Percentiles rank a stretch among this genome's conserved stretches.
Evolutionary conservation across 306 rosid species (phyloP).

Genomic region (Rosa chinensis): DNA sequence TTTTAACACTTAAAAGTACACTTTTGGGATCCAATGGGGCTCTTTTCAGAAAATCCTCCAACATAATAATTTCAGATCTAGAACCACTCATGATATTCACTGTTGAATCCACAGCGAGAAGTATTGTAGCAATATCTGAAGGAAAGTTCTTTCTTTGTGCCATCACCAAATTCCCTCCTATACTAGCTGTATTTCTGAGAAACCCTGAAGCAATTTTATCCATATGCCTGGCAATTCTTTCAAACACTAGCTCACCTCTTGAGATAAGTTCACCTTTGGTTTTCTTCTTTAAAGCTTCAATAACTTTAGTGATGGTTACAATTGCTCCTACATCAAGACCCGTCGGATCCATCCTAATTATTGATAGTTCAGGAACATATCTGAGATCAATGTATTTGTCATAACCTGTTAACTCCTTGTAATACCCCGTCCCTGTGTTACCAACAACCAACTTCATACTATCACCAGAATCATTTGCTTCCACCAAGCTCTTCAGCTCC

Average conservation of each 20-base stretch:
- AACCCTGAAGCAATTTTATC: slow-evolving; percentile 69
- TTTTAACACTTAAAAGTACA: slow-evolving; percentile 60
- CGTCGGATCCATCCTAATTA: slow-evolving; percentile 44
- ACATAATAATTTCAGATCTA: slow-evolving; percentile 45
- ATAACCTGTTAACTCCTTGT: slow-evolving; percentile 52
- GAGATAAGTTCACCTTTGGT: slow-evolving; percentile 26
- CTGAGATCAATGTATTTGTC: slow-evolving; percentile 59
- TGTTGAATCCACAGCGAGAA: slow-evolving; percentile 71
- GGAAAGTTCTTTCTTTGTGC: slow-evolving; percentile 82
- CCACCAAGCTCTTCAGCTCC: slow-evolving; percentile 51
- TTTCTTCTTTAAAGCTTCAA: slow-evolving; percentile 49
- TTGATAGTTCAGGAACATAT: slow-evolving; percentile 55
- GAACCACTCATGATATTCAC: slow-evolving; percentile 54
- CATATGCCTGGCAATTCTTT: slow-evolving; percentile 65
- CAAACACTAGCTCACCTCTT: slow-evolving; percentile 42
- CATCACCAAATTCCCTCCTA: slow-evolving; percentile 91
- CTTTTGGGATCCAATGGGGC: slow-evolving; percentile 55
- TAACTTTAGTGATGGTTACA: slow-evolving; percentile 61
- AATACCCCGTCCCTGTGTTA: slow-evolving; percentile 82
- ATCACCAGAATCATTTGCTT: slow-evolving; percentile 13
- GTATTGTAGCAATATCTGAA: slow-evolving; percentile 79
- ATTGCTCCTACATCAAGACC: slow-evolving; percentile 78
- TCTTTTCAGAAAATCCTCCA: slow-evolving; percentile 71
- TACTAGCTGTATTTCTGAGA: slow-evolving; percentile 69
- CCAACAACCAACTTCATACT: slow-evolving; percentile 59